Evolutionary conservation across 306 rosid species (phyloP), one percentile per base, ranked within the genome.

Genomic region (Citrullus colocynthis): DNA sequence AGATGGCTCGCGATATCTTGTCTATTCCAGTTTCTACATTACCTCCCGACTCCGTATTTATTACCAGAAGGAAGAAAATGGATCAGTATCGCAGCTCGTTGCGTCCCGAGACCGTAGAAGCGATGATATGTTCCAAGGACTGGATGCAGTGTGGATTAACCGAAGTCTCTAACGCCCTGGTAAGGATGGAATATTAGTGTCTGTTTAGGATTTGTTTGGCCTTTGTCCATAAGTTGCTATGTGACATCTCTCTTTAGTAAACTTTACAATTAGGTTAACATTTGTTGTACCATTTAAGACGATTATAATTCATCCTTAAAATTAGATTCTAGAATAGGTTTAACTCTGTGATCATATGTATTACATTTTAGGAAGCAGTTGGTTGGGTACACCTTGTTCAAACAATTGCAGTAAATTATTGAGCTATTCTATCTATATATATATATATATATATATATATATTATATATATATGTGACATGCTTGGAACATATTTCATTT

Each of bases 1-100:
- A 89, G 82, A 95, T 95, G 97, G 97, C 97, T 59, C 88, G 97
- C 3, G 98, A 95, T 82, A 90, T 92, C 69, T 77, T 90, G 83
- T 84, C 90, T 32, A 83, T 92, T 78, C 93, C 96, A 0, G 97
- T 90, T 58, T 89, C 90, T 17, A 87, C 88, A 44, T 84, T 90
- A 70, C 81, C 91, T 79, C 18, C 90, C 0, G 97, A 90, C 1
- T 84, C 88, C 14, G 86, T 90, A 5, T 95, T 95, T 65, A 87
- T 87, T 30, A 78, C 84, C 60, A 73, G 78, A 37, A 81, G 62
- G 57, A 92, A 89, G 78, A 89, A 89, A 89, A 88, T 95, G 97
- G 98, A 89, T 84, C 85, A 77, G 21, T 95, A 95, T 74, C 79
- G 93, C 69, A 71, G 90, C 84, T 95, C 96, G 13, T 66, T 92